A percentile compares a stretch with the other conserved stretches of the same genome.
Conservation (phyloP, 495 filamentous ascomycete genomes). For the Cetradonia linearis region DNA sequence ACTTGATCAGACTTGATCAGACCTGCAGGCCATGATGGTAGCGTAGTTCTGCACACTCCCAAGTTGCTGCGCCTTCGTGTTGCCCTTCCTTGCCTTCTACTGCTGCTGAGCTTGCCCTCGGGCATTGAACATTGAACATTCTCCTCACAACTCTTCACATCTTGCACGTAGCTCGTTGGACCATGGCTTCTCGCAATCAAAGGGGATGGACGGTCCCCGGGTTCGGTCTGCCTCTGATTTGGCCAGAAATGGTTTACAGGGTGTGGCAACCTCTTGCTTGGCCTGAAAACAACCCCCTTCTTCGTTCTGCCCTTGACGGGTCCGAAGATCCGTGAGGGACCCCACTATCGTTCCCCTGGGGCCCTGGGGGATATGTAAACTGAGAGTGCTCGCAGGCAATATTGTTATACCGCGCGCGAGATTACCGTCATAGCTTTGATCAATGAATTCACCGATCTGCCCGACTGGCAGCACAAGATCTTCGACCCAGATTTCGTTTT, state of each 20-base stretch:
- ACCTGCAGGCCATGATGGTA: no score
- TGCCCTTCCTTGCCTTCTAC: no score
- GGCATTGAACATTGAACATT: neutral
- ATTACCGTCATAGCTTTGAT: conserved; percentile 28
- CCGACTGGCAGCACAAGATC: conserved; percentile 28
- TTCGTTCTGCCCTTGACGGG: conserved; percentile 18
- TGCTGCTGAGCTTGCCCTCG: no score
- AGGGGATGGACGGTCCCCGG: conserved; percentile 30
- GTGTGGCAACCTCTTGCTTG: conserved; percentile 1
- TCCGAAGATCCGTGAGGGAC: conserved; percentile 30
- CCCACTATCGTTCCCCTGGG: conserved; percentile 20
- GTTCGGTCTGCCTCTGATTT: conserved; percentile 35
- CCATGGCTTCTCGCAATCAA: conserved; percentile 19
- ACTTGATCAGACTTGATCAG: no score
- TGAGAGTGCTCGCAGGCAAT: conserved; percentile 22
- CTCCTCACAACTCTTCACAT: neutral
- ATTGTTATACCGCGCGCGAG: conserved; percentile 35
- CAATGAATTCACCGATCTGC: conserved; percentile 30
- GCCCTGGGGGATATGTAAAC: neutral
- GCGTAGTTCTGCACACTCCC: no score
- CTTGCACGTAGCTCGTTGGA: neutral
- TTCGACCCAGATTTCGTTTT: conserved; percentile 20
- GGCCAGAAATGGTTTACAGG: conserved; percentile 23
- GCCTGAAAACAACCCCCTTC: conserved; percentile 10
- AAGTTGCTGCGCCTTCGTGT: no score